Conservation (phyloP, 2,329 filamentous ascomycete genomes). For the Daldinia eschscholtzii region DNA sequence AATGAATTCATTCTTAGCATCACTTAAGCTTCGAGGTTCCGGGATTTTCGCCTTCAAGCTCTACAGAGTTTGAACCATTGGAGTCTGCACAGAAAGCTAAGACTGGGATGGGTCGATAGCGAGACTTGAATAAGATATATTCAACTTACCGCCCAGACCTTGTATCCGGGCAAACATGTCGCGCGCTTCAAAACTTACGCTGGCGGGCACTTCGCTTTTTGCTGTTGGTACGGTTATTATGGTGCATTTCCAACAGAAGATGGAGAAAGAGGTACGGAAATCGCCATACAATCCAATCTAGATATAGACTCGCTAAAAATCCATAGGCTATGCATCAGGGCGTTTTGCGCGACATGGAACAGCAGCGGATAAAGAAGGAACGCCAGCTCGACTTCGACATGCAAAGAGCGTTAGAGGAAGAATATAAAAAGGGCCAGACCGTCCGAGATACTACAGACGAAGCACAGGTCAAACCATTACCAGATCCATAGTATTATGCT, state of each 20-base stretch:
- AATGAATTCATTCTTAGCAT: constrained; percentile 23
- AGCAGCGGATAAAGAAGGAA: constrained; percentile 89
- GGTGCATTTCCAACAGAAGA: constrained; percentile 90
- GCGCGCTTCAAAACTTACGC: constrained; percentile 86
- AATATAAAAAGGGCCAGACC: constrained; percentile 90
- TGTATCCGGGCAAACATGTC: constrained; percentile 75
- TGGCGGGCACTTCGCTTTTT: constrained; percentile 81
- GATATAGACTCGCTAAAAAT: constrained; percentile 15
- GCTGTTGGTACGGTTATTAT: constrained; percentile 82
- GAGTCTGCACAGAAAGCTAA: background rate
- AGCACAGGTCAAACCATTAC: constrained; percentile 36
- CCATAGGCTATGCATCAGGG: constrained; percentile 92
- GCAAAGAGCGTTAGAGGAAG: constrained; percentile 85
- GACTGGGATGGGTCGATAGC: background rate
- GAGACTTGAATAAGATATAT: background rate
- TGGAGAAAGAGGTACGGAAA: constrained; percentile 79
- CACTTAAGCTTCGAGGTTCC: constrained; percentile 3
- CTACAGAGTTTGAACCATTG: background rate
- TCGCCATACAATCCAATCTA: background rate
- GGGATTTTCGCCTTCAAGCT: background rate
- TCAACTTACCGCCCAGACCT: no score
- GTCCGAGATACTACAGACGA: constrained; percentile 61
- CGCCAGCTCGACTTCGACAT: constrained; percentile 95
- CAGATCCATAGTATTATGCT: constrained; percentile 40
- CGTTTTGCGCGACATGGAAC: constrained; percentile 93